phyloP scores from a whole-genome alignment of 495 filamentous ascomycete genomes.

The Sabuloglossum arenarium region DNA sequence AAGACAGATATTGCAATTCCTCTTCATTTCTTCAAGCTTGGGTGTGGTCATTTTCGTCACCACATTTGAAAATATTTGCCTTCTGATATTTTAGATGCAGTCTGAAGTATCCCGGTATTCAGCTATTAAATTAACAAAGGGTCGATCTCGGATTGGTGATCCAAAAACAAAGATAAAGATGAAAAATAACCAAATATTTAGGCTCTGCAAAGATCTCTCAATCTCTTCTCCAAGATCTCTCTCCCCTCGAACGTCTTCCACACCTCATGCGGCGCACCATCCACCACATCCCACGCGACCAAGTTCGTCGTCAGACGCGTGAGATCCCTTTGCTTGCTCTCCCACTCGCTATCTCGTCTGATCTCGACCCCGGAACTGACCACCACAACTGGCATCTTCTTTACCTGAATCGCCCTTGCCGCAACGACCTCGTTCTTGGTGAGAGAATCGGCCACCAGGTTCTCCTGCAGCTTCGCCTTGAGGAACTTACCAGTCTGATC shows the following conservation, averaged over 20 bases:
- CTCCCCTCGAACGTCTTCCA: slow-evolving; percentile 55
- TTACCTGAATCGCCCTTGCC: slow-evolving; percentile 53
- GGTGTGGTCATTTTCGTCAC: too few species aligned
- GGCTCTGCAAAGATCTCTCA: slow-evolving; percentile 26
- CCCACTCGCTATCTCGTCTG: slow-evolving; percentile 44
- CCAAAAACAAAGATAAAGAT: too few species aligned
- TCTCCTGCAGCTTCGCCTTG: slow-evolving; percentile 84
- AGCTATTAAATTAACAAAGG: too few species aligned
- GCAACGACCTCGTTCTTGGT: slow-evolving; percentile 61
- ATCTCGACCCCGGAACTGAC: slow-evolving; percentile 56
- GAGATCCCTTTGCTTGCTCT: slow-evolving; percentile 58
- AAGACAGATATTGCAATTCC: too few species aligned
- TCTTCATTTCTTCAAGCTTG: too few species aligned
- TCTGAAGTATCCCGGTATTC: too few species aligned
- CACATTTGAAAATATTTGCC: too few species aligned
- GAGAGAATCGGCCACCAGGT: slow-evolving; percentile 61
- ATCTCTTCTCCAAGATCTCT: slow-evolving; percentile 43
- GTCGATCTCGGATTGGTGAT: too few species aligned
- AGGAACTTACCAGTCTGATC: slow-evolving; percentile 65
- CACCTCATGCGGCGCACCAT: slow-evolving; percentile 66
- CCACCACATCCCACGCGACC: slow-evolving; percentile 68
- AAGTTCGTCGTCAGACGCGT: slow-evolving; percentile 58
- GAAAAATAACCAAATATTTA: background rate
- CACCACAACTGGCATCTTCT: slow-evolving; percentile 52
- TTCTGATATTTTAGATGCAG: too few species aligned